Evolutionary conservation across 768 basidiomycete species (phyloP), one percentile per base, ranked within the genome.

Genomic region (Roridomyces roridus): DNA sequence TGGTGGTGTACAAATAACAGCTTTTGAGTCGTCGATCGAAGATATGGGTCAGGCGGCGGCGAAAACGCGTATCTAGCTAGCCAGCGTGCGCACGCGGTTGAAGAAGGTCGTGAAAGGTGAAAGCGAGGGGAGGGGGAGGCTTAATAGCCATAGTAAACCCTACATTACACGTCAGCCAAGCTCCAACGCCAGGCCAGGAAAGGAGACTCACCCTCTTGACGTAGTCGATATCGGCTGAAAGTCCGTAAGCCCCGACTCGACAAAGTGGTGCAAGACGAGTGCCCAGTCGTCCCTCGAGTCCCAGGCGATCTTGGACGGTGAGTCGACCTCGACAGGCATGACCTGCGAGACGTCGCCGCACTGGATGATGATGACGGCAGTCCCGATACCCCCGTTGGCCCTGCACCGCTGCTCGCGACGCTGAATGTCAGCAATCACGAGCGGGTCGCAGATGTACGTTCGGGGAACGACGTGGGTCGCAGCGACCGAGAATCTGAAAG

Each of bases 181-280:
- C 26, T 61, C 68, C 57, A 46, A 52, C 40, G 44, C 49, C 36
- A 20, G 20, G 2, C 9, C 18, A 36, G 48, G 51, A 26, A 56
- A 17, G 37, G 37, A n/a, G 56, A 77, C 89, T 80, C 72, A 91
- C 89, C 90, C 89, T 74, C 85, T 73, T 6, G 85, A 53, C 10
- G 89, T 88, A 18, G 89, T 89, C 36, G 89, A 90, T 77, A 91
- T 88, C n/a, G 91, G 91, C 67, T 86, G 84, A 74, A 92, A 92
- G 68, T 91, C 89, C 17, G 84, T 85, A 43, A 89, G 82, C 25
- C 89, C 91, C 18, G 79, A 76, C 54, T 87, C 85, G 53, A 91
- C 85, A 65, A 88, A 92, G 72, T 89, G 85, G 31, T 80, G 74
- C 42, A 92, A 82, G 28, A 88, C 85, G 18, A 79, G 77, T 6